phyloP scores from a whole-genome alignment of 2,329 filamentous ascomycete genomes.

The Phaeoacremonium minimum region DNA sequence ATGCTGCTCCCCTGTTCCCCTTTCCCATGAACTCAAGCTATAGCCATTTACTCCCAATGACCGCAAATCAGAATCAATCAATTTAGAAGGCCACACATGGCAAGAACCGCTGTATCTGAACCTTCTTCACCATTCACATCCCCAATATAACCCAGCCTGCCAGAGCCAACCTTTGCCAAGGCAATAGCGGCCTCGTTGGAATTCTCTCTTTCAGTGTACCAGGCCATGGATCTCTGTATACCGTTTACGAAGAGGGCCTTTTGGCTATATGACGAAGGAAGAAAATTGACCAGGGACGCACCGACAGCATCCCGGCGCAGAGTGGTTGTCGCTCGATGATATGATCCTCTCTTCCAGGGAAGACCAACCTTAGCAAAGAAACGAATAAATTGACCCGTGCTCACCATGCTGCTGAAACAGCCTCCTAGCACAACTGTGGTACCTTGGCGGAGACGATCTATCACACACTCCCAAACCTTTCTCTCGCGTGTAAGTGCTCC shows the following conservation, averaged over 20 bases:
- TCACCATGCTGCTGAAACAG: conserved; percentile 12
- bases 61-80: too few species aligned
- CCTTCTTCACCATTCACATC: conserved; percentile 19
- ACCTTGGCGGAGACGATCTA: conserved; percentile 10
- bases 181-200: conserved; percentile 13
- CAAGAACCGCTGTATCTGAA: conserved; percentile 14
- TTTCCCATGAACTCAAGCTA: too few species aligned
- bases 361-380: conserved; percentile 18
- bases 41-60: too few species aligned
- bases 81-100: conserved; percentile 21
- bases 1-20: too few species aligned
- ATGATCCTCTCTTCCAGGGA: conserved; percentile 14
- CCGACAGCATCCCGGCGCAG: conserved; percentile 10
- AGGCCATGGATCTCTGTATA: conserved; percentile 12
- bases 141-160: conserved; percentile 21
- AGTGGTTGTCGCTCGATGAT: conserved; percentile 11
- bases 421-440: conserved; percentile 13
- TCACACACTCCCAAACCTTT: conserved; percentile 10
- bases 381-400: conserved; percentile 12
- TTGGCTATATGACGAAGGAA: conserved; percentile 16
- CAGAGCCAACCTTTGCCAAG: conserved; percentile 16
- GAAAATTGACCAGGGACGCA: conserved; percentile 7
- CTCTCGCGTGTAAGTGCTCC: conserved; percentile 8
- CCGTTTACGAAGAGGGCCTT: conserved; percentile 15
- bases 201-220: conserved; percentile 12